A percentile compares a stretch with the other conserved stretches of the same genome.
Evolutionary conservation across 495 filamentous ascomycete species (phyloP).

Genomic region (Hypoxylon crocopeplum): DNA sequence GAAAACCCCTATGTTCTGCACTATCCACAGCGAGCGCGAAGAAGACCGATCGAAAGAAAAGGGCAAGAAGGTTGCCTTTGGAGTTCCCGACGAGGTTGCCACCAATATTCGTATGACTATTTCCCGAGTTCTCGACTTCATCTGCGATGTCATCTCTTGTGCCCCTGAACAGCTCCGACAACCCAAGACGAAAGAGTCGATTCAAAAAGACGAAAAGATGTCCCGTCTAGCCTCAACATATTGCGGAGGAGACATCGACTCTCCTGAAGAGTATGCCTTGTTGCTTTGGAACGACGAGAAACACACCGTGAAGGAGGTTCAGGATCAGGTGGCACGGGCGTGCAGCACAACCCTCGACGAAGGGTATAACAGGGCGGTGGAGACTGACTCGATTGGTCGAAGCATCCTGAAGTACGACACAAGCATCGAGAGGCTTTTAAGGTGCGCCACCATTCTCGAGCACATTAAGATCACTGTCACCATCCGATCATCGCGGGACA

Average conservation of each 20-base stretch:
- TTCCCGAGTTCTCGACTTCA: constrained; percentile 83
- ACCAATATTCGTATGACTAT: constrained; percentile 83
- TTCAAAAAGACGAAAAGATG: constrained; percentile 78
- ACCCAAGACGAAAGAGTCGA: constrained; percentile 78
- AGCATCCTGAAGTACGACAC: constrained; percentile 79
- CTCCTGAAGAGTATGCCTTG: constrained; percentile 76
- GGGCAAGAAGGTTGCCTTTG: constrained; percentile 59
- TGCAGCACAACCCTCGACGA: constrained; percentile 75
- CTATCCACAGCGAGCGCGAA: constrained; percentile 79
- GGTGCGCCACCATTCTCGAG: constrained; percentile 82
- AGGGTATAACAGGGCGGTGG: constrained; percentile 77
- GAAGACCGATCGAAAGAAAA: constrained; percentile 67
- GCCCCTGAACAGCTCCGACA: constrained; percentile 93
- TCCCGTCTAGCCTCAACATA: constrained; percentile 79
- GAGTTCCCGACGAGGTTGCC: constrained; percentile 74
- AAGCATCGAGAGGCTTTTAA: constrained; percentile 73
- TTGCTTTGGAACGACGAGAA: constrained; percentile 99
- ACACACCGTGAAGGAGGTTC: constrained; percentile 91
- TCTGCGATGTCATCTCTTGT: constrained; percentile 97
- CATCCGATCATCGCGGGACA: constrained; percentile 90
- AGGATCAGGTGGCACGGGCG: constrained; percentile 86
- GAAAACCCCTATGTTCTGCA: constrained; percentile 85
- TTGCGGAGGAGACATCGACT: constrained; percentile 67
- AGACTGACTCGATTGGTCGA: constrained; percentile 85
- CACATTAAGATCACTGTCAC: constrained; percentile 96